phyloP scores from a whole-genome alignment of 2,329 filamentous ascomycete genomes.

The Aspergillus felis region DNA sequence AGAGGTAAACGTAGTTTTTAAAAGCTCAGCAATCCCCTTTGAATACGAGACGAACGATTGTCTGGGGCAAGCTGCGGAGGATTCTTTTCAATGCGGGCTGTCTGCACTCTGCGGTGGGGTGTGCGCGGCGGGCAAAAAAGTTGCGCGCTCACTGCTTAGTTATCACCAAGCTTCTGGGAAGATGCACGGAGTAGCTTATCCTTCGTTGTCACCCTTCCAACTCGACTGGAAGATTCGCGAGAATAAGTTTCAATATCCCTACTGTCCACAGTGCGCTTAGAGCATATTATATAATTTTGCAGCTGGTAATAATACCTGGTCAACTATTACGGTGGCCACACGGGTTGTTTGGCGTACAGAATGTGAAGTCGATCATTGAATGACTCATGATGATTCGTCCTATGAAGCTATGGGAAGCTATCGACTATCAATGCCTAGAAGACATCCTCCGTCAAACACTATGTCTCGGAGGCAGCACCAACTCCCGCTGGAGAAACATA shows the following conservation, averaged over 20 bases:
- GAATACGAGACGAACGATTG: background rate
- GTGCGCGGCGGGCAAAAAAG: conserved; percentile 18
- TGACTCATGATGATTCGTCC: background rate
- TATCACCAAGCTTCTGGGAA: conserved; percentile 4
- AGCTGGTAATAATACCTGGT: background rate
- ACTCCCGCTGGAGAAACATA: conserved; percentile 31
- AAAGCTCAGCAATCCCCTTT: background rate
- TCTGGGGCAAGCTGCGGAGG: background rate
- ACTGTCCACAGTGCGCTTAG: background rate
- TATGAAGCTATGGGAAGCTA: background rate
- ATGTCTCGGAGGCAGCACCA: conserved; percentile 24
- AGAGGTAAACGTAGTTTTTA: background rate
- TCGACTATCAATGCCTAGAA: conserved; percentile 10
- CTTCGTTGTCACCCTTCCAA: background rate
- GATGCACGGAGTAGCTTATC: background rate
- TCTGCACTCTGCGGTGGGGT: background rate
- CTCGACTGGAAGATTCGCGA: background rate
- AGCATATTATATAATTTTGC: background rate
- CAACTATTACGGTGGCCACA: background rate
- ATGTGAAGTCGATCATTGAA: background rate
- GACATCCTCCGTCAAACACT: conserved; percentile 11
- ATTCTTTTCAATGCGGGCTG: background rate
- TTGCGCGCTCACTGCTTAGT: conserved; percentile 16
- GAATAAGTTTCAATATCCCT: background rate
- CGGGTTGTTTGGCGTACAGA: background rate